Base-by-base conservation (phyloP, 352 stramenopile genomes). In the Pythium scleroteichum region DNA sequence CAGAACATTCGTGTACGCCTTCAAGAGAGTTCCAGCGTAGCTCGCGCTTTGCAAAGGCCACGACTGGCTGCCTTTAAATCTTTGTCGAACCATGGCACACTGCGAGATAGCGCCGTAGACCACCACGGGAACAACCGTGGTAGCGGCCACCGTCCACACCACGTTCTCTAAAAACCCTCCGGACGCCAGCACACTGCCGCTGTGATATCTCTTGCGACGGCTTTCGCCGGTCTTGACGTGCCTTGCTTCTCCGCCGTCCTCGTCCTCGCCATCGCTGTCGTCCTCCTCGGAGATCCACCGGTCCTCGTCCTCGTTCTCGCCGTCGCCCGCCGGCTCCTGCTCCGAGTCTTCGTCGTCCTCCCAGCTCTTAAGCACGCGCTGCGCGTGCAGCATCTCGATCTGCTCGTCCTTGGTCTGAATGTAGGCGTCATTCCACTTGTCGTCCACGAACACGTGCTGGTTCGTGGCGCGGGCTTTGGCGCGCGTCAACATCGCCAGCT, bases 351-450 rank as follows among this genome's bases (percentile, higher is more conserved):
- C 42, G 38, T 69, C 64, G 55, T 75, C 54, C 33, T 87, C 77
- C 82, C 80, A 92, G 32, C 69, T 58, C 42, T 79, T 67, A 47
- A 78, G 69, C 45, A 71, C 58, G 56, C 78, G 68, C 47, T 73
- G 68, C 38, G 78, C 74, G 57, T 88, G 57, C 54, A 89, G 69
- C 24, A 82, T 81, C 58, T 91, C 84, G 59, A 94, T 90, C 76
- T 92, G 75, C 71, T 94, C 82, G 64, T 94, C 84, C 60, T 90
- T 90, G 9, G 79, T 76, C 66, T 85, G 73, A 55, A 94, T 90
- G 66, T 90, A 94, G 56, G 71, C 72, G 73, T 94, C 84, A 50
- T 85, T 92, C 84, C 84, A 94, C 62, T 86, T 75, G 51, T 94
- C 82, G 62, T 92, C 84, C 56, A 90, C 80, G 56, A 94, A 92